Base-by-base conservation (phyloP, 2,329 filamentous ascomycete genomes). In the Fusarium ramigenum region DNA sequence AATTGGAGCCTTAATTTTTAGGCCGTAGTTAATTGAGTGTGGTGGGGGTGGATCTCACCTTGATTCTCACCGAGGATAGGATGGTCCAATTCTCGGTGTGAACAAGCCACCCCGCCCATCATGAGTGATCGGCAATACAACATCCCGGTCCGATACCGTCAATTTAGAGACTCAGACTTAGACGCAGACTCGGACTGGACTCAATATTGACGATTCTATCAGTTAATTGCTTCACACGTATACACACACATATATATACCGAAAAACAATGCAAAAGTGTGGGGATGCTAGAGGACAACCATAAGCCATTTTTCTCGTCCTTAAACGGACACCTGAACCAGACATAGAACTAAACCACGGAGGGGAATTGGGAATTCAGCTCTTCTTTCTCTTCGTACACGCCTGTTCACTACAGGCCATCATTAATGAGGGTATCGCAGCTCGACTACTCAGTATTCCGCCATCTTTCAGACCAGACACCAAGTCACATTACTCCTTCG, bases 391-490 rank as follows among this genome's bases (percentile, higher is more conserved):
- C 50, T 54, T 78, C 71, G 69, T 78, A 78, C 77, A 77, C 64
- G 61, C 77, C 77, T 75, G 71, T 60, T 63, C 71, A 72, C 68
- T 69, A 67, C 72, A 75, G 69, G 70, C 67, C 66, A 70, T 78
- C 75, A 77, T 76, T 77, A 77, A 77, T 67, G 70, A 78, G 78
- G 78, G 78, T 80, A 79, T 80, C 77, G 76, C 75, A 77, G 68
- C 67, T 75, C 63, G 70, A 73, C 66, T 59, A 65, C 66, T 69
- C 70, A 63, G 67, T 68, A 63, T 67, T 68, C 60, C 47, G 52
- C 66, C 70, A 69, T 74, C 63, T 69, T 57, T 59, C 37, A 73
- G 54, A 52, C 28, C 64, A 63, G 66, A 66, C 42, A 57, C 42
- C 66, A 66, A 53, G 42, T 28, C 25, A 60, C 52, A 65, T 66